These are phyloP conservation scores for Pulicaria dysenterica DNA, from an alignment of 129 eudicot species.

Conservation along the genomic window DNA sequence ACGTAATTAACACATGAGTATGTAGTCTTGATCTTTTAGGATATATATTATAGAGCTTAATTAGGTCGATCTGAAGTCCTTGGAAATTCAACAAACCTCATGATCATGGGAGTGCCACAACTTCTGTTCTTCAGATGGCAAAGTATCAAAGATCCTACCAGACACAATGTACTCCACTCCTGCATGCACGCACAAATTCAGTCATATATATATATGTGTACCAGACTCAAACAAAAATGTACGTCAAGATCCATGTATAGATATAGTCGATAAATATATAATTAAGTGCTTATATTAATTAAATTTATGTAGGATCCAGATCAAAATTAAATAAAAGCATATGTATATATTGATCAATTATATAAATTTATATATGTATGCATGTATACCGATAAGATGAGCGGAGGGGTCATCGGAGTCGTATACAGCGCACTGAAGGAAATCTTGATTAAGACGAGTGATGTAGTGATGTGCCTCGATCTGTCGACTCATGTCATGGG, in stretches of 20 bases:
- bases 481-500: conserved; percentile 90
- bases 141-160: conserved; percentile 56
- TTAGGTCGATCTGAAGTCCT: not conserved
- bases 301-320: too few relatives aligned
- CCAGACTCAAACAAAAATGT: too few relatives aligned
- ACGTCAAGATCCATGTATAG: too few relatives aligned
- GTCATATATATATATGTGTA: too few relatives aligned
- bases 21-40: not conserved
- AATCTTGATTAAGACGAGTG: conserved; percentile 64
- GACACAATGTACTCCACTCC: conserved; percentile 90
- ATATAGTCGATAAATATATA: too few relatives aligned
- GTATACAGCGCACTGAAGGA: conserved; percentile 85
- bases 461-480: conserved; percentile 76
- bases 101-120: conserved; percentile 91
- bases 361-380: not conserved
- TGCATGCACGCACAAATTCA: conserved; percentile 13
- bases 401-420: conserved; percentile 63
- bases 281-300: too few relatives aligned
- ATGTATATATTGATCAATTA: too few relatives aligned
- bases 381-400: conserved; percentile 52
- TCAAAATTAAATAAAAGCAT: too few relatives aligned
- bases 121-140: conserved; percentile 75
- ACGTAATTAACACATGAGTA: too few relatives aligned
- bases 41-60: too few relatives aligned
- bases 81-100: conserved; percentile 43